These are phyloP conservation scores for Candida odintsovae DNA, from an alignment of 805 yeast species.

Conservation along the genomic window DNA sequence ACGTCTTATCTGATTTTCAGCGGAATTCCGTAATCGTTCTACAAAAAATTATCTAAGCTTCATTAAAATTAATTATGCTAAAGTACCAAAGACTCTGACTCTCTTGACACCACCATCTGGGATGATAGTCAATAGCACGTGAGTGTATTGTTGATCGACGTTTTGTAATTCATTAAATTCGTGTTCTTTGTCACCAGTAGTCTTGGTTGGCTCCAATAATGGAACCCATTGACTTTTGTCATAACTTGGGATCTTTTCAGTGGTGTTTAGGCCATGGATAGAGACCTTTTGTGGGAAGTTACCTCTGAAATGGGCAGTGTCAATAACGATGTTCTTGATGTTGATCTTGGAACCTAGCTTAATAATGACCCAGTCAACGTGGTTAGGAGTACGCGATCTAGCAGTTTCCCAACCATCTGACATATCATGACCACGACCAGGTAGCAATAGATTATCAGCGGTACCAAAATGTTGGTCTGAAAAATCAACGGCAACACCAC, in stretches of 20 bases:
- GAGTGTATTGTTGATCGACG: constrained; percentile 40
- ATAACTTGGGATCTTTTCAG: constrained; percentile 32
- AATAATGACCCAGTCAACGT: constrained; percentile 87
- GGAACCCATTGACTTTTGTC: constrained; percentile 51
- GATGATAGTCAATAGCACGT: constrained; percentile 73
- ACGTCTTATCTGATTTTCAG: not conserved
- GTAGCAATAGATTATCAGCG: constrained; percentile 81
- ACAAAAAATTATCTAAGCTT: not conserved
- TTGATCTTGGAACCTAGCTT: constrained; percentile 64
- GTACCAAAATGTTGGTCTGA: constrained; percentile 95
- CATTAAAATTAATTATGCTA: constrained; percentile 6
- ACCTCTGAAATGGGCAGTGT: constrained; percentile 92
- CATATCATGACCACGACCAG: constrained; percentile 96
- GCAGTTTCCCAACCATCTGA: constrained; percentile 98
- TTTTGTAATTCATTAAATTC: constrained; percentile 30
- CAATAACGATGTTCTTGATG: constrained; percentile 60
- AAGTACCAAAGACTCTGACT: constrained; percentile 68
- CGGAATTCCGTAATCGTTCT: not conserved
- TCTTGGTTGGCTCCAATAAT: constrained; percentile 62
- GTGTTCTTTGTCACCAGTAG: constrained; percentile 84
- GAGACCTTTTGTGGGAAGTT: constrained; percentile 82
- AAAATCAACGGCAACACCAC: constrained; percentile 79
- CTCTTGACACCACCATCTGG: constrained; percentile 98
- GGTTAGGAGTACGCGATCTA: constrained; percentile 78
- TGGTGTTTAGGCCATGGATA: constrained; percentile 51